These are phyloP conservation scores for Aspergillus intermedius DNA, from an alignment of 2,329 filamentous ascomycete species.

Conservation along the genomic window DNA sequence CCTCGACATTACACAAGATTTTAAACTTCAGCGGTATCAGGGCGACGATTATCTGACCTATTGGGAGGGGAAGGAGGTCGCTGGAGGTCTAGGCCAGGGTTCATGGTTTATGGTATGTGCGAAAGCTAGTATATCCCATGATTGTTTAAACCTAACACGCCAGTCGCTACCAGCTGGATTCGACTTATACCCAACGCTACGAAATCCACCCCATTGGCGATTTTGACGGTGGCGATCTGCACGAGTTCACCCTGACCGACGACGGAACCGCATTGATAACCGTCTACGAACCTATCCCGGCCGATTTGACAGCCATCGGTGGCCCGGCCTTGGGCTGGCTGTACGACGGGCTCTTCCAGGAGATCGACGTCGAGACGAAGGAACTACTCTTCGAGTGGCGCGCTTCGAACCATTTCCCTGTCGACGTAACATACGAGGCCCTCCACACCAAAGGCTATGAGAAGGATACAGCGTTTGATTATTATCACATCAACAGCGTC, in stretches of 20 bases:
- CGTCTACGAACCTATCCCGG: conserved; percentile 22
- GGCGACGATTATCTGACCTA: conserved; percentile 20
- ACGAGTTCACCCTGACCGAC: conserved; percentile 28
- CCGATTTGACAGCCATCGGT: conserved; percentile 21
- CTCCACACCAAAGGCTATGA: conserved; percentile 5
- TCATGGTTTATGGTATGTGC: conserved; percentile 21
- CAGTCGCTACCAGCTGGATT: conserved; percentile 16
- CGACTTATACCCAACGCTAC: conserved; percentile 16
- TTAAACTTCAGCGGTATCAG: conserved; percentile 18
- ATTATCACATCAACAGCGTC: conserved; percentile 53
- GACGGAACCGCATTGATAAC: conserved; percentile 26
- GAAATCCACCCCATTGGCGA: conserved; percentile 13
- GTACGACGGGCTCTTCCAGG: conserved; percentile 24
- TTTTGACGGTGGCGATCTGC: conserved; percentile 22
- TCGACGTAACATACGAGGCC: conserved; percentile 16
- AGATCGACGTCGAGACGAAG: conserved; percentile 31
- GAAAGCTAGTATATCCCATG: background rate
- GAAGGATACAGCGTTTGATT: conserved; percentile 42
- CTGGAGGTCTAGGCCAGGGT: conserved; percentile 12
- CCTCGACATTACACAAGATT: conserved; percentile 20
- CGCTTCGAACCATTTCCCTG: conserved; percentile 25
- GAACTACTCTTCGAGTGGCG: conserved; percentile 32
- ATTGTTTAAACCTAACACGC: background rate
- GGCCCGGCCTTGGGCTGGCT: conserved; percentile 26
- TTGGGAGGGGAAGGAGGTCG: conserved; percentile 19